Conservation (phyloP, 2,329 filamentous ascomycete genomes). For the Stachybotrys chartarum region DNA sequence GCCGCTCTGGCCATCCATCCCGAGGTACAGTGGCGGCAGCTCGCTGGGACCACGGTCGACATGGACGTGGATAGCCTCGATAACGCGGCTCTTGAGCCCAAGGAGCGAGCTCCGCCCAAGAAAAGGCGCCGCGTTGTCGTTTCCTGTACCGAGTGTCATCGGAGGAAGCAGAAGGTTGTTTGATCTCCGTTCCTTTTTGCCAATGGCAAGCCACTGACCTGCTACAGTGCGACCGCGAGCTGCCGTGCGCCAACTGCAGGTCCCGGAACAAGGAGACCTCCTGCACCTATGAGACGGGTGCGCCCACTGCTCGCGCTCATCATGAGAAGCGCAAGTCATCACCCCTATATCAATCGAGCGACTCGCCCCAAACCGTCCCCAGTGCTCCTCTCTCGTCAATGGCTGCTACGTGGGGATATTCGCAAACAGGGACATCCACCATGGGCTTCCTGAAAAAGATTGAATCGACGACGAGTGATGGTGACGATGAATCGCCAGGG, state of each 20-base stretch:
- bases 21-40: neutral
- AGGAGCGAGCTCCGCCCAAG: conserved; percentile 31
- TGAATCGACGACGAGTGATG: conserved; percentile 33
- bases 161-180: conserved; percentile 52
- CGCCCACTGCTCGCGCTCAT: conserved; percentile 30
- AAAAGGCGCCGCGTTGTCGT: conserved; percentile 55
- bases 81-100: neutral
- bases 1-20: neutral
- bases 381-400: conserved; percentile 29
- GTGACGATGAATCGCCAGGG: conserved; percentile 9
- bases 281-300: conserved; percentile 51
- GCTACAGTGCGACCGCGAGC: conserved; percentile 48
- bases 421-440: conserved; percentile 42
- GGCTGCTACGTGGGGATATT: conserved; percentile 48
- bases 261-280: conserved; percentile 46
- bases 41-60: neutral
- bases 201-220: neutral
- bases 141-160: conserved; percentile 57
- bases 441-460: conserved; percentile 49
- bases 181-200: too few species aligned
- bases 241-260: conserved; percentile 53
- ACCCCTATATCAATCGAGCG: neutral
- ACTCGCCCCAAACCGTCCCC: neutral
- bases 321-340: neutral
- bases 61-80: neutral